Base-by-base conservation (phyloP, 768 basidiomycete species). In the Suillus americanus region DNA sequence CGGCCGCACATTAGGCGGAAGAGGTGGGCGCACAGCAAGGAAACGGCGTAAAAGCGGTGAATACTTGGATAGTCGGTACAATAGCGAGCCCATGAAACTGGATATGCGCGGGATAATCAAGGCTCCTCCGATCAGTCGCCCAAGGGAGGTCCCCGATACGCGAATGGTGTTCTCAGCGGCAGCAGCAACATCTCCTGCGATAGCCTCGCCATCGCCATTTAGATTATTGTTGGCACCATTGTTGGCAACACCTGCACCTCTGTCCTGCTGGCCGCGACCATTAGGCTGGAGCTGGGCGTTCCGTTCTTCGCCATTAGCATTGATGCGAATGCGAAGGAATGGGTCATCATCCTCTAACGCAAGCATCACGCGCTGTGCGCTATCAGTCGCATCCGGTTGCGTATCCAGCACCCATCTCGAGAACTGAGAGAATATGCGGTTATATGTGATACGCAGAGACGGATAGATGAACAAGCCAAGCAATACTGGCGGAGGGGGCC, bases 101-200 rank as follows among this genome's bases (percentile, higher is more conserved):
- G 91, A 83, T 67, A 93, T 85, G 9, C 82, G 82, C 0, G 91
- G 91, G 60, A 90, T 80, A 64, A 89, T 76, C 20, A 93, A 76
- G 0, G 91, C 89, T 4, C 91, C 90, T 25, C 87, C 89, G 55
- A 93, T 74, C 69, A 85, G 78, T 14, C 90, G 84, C 1, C 90
- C 91, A 4, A 91, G 70, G 0, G 88, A 86, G 20, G 84, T 79
- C 20, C 84, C 81, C 23, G 85, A 84, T 67, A 87, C 77, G 48
- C 83, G 81, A 61, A 90, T 83, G 48, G 85, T 82, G 66, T 85
- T 83, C 68, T 87, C 84, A 1, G 87, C 87, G 3, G 82, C 88
- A 0, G 76, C 83, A 9, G 79, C 86, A 18, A 68, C 80, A 35
- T 81, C 75, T 35, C 57, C 76, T 6, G 57, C 55, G 13, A 56